Conservation (phyloP, 768 basidiomycete genomes). For the Termitomyces sp. region DNA sequence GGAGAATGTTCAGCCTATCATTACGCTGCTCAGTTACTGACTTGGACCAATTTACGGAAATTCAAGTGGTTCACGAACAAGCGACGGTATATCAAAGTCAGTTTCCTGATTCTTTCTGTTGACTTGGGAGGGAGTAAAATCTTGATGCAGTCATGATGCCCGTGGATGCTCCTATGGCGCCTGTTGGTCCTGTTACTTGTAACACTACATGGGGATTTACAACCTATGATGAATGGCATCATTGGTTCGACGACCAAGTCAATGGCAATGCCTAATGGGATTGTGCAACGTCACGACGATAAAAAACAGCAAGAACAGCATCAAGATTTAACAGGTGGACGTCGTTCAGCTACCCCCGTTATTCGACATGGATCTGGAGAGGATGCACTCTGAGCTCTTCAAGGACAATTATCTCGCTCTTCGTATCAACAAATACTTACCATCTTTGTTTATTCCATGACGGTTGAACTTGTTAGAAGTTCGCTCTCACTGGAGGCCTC, state of each 20-base stretch:
- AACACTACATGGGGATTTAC: slow-evolving; percentile 31
- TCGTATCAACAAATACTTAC: no score
- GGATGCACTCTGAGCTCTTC: slow-evolving; percentile 82
- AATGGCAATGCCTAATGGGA: slow-evolving; percentile 37
- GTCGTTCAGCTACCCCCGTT: slow-evolving; percentile 42
- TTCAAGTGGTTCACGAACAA: slow-evolving; percentile 86
- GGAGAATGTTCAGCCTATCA: slow-evolving; percentile 71
- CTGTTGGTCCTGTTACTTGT: slow-evolving; percentile 20
- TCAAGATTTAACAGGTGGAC: slow-evolving; percentile 30
- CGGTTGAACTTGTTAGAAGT: no score
- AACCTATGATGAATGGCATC: slow-evolving; percentile 32
- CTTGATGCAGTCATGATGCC: slow-evolving; percentile 32
- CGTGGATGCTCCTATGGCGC: slow-evolving; percentile 1
- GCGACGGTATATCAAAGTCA: slow-evolving; percentile 64
- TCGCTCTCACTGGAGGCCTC: no score
- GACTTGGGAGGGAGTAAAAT: slow-evolving; percentile 68
- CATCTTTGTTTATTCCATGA: no score
- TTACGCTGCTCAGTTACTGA: slow-evolving; percentile 83
- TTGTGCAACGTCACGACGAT: slow-evolving; percentile 21
- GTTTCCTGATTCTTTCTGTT: not conserved
- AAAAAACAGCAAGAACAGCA: slow-evolving; percentile 22
- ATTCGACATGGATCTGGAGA: slow-evolving; percentile 88
- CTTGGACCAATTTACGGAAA: slow-evolving; percentile 85
- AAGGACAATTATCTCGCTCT: slow-evolving; percentile 83
- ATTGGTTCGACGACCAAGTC: slow-evolving; percentile 29